phyloP scores from a whole-genome alignment of 2,329 filamentous ascomycete genomes.

The Calonectria ilicicola region DNA sequence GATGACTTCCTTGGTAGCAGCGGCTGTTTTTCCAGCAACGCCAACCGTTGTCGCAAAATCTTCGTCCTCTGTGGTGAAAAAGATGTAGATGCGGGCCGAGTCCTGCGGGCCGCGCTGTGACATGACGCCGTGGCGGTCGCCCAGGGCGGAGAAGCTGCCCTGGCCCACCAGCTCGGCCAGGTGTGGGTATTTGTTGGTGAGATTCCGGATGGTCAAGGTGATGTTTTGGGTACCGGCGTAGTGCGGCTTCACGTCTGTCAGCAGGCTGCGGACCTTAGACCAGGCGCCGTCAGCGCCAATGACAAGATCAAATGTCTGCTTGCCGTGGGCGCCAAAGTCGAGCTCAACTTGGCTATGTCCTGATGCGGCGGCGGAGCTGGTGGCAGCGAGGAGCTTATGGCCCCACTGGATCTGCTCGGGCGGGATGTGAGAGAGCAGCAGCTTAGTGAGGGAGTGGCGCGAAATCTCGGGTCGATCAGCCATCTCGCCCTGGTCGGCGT shows the following conservation, averaged over 20 bases:
- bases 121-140: conserved; percentile 52
- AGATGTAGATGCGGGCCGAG: conserved; percentile 46
- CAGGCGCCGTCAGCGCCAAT: conserved; percentile 34
- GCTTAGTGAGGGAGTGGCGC: conserved; percentile 47
- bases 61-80: conserved; percentile 41
- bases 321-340: conserved; percentile 5
- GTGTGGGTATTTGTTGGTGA: conserved; percentile 50
- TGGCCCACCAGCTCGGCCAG: conserved; percentile 53
- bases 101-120: conserved; percentile 46
- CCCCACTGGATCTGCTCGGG: conserved; percentile 52
- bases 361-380: fast-evolving
- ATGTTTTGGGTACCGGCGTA: conserved; percentile 54
- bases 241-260: conserved; percentile 50
- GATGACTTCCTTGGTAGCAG: conserved; percentile 17
- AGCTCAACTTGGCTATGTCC: background rate
- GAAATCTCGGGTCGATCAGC: conserved; percentile 53
- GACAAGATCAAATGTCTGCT: conserved; percentile 15
- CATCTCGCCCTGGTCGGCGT: conserved; percentile 26
- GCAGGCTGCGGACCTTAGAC: conserved; percentile 48
- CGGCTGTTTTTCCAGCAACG: background rate
- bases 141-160: conserved; percentile 51
- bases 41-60: conserved; percentile 20
- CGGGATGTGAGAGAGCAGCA: conserved; percentile 48
- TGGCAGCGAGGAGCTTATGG: conserved; percentile 2
- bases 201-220: conserved; percentile 49